Evolutionary conservation across 169 alveolate genomes (phyloP).

Genomic region (Condylostoma magnum): DNA sequence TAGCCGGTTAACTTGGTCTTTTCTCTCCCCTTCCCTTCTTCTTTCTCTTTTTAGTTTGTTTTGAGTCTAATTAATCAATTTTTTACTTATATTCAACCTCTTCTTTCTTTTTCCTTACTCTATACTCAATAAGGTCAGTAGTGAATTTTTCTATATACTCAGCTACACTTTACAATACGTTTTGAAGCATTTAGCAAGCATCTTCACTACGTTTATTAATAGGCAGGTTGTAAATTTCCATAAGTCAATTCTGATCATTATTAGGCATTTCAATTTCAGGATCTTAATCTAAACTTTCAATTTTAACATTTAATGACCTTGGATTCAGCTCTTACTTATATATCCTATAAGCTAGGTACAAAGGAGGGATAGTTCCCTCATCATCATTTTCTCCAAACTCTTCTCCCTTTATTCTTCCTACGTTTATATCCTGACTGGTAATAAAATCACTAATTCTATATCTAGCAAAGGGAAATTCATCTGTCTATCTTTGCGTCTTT

Average conservation of each 20-base stretch:
- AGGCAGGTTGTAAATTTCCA: constrained; percentile 20
- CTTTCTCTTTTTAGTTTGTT: constrained; percentile 3
- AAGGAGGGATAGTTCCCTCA: background rate
- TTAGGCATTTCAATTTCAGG: background rate
- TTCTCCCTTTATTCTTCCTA: background rate
- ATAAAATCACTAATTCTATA: background rate
- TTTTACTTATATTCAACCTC: constrained; percentile 8
- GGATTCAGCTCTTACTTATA: constrained; percentile 4
- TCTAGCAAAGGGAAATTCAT: background rate
- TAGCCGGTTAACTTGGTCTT: background rate
- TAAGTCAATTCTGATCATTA: background rate
- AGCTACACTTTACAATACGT: background rate
- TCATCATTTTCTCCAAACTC: constrained; percentile 9
- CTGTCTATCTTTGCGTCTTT: too few species aligned
- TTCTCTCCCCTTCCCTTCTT: constrained; percentile 14
- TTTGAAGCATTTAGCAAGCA: background rate
- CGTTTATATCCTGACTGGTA: constrained; percentile 2
- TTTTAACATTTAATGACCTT: background rate
- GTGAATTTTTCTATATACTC: background rate
- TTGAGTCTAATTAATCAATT: background rate
- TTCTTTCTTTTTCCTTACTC: background rate
- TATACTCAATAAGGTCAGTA: constrained; percentile 1
- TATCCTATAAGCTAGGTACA: constrained; percentile 19
- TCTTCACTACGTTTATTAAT: constrained; percentile 2
- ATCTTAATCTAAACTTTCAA: background rate